Evolutionary conservation across 805 yeast species (phyloP), one percentile per base, ranked within the genome.

Genomic region (Suhomyces faveliae): DNA sequence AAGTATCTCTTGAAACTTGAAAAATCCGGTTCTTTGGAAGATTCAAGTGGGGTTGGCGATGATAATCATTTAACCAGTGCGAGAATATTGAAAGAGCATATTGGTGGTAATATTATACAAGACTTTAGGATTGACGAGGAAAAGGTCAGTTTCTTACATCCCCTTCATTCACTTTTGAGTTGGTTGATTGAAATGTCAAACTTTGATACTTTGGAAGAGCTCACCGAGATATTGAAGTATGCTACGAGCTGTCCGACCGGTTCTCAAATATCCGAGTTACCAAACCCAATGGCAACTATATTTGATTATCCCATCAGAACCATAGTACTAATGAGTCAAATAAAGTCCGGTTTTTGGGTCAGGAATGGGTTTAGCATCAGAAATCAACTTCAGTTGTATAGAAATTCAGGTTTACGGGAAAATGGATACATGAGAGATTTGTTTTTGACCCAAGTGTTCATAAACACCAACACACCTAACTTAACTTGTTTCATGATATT

Each of bases 301-400:
- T 78, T 85, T 53, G 96, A 89, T 53, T 84, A 86, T 52, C 86
- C 97, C 0, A 63, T 94, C 17, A 74, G 95, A 48, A 85, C 91
- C 0, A 60, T 89, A 23, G 96, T 88, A 0, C 65, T 88, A 7
- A 66, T 89, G 53, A 81, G 96, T 0, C 97, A 94, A 58, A 87
- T 92, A 7, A 85, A 88, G 51, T 83, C 87, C 0, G 97, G 97
- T 0, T 78, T 86, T 48, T 92, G 98, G 98, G 97, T 92, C 0
- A 78, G 98, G 58, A 92, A 92, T 65, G 99, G 99, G 0, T 78
- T 81, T 49, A 85, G 91, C 35, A 83, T 89, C 4, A 76, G 86
- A 35, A 82, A 84, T 21, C 98, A 92, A 60, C 75, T 87, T 53
- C 85, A 83, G 55, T 82, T 90, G 48, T 92, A 92, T 62, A 78